These are phyloP conservation scores for Trypanosoma cruzi DNA, from an alignment of 208 protist species.

Conservation along the genomic window DNA sequence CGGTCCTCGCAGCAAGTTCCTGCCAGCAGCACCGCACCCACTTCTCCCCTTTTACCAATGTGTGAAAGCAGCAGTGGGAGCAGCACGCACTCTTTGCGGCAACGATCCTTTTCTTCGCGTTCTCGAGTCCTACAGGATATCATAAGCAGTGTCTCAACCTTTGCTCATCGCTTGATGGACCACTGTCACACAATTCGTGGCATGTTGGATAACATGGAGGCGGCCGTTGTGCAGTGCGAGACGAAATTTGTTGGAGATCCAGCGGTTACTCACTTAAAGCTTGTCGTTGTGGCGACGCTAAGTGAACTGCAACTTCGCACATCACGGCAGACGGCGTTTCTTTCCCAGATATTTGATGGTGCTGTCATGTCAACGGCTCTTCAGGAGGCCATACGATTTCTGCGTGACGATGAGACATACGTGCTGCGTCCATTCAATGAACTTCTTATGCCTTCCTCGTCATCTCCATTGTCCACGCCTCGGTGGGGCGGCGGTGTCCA, in stretches of 20 bases:
- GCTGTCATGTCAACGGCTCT: conserved; percentile 25
- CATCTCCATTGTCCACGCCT: not conserved
- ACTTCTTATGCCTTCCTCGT: conserved; percentile 26
- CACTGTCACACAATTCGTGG: conserved; percentile 45
- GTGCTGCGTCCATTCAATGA: conserved; percentile 63
- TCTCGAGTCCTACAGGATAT: conserved; percentile 38
- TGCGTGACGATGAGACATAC: conserved; percentile 50
- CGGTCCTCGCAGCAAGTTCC: not conserved
- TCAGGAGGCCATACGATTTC: conserved; percentile 39
- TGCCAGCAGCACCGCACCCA: not conserved
- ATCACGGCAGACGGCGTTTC: conserved; percentile 36
- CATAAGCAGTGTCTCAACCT: conserved; percentile 37
- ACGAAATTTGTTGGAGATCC: not conserved
- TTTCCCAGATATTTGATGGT: conserved; percentile 39
- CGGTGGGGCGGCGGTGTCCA: not conserved
- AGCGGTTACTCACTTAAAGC: conserved; percentile 23
- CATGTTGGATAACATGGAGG: conserved; percentile 34
- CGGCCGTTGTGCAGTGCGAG: conserved; percentile 26
- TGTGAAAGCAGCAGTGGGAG: conserved; percentile 9
- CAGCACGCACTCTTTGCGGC: not conserved
- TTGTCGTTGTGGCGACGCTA: conserved; percentile 41
- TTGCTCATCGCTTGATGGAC: conserved; percentile 44
- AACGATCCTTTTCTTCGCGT: not conserved
- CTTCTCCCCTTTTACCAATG: not conserved
- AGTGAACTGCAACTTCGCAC: conserved; percentile 62